phyloP scores from a whole-genome alignment of 2,329 filamentous ascomycete species.

The Penicillium corylophilum region DNA sequence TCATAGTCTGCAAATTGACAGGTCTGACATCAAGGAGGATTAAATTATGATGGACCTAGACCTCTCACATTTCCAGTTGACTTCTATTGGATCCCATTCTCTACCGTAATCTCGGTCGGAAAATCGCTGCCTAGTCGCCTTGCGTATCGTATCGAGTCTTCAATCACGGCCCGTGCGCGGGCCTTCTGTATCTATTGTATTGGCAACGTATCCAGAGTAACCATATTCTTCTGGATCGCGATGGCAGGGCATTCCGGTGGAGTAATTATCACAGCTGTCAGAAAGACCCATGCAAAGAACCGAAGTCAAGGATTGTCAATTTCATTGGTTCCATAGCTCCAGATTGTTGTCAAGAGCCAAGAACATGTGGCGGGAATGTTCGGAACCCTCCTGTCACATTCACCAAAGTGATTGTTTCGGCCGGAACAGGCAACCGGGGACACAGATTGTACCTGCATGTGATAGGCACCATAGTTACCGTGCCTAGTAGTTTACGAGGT shows the following conservation, averaged over 20 bases:
- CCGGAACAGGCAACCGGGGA: slow-evolving; percentile 6
- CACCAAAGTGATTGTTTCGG: slow-evolving; percentile 5
- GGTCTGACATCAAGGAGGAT: slow-evolving; percentile 1
- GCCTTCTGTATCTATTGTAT: neutral
- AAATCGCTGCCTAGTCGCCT: neutral
- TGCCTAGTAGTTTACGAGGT: neutral
- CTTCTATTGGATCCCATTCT: neutral
- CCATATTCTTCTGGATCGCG: neutral
- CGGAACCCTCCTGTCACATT: slow-evolving; percentile 15
- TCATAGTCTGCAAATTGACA: neutral
- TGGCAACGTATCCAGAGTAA: neutral
- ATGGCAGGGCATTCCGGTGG: neutral
- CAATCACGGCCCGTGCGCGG: neutral
- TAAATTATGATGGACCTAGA: neutral
- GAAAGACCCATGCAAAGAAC: neutral
- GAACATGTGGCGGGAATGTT: slow-evolving; percentile 15
- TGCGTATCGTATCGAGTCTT: neutral
- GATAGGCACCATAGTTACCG: neutral
- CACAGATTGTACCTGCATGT: slow-evolving; percentile 11
- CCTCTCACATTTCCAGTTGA: neutral
- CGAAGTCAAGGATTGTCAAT: neutral
- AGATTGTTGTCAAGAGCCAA: neutral
- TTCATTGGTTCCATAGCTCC: neutral
- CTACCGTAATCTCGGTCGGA: neutral
- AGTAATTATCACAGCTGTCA: slow-evolving; percentile 1